Evolutionary conservation across 176 grass and related monocot species (phyloP).

Genomic region (Oryza punctata): DNA sequence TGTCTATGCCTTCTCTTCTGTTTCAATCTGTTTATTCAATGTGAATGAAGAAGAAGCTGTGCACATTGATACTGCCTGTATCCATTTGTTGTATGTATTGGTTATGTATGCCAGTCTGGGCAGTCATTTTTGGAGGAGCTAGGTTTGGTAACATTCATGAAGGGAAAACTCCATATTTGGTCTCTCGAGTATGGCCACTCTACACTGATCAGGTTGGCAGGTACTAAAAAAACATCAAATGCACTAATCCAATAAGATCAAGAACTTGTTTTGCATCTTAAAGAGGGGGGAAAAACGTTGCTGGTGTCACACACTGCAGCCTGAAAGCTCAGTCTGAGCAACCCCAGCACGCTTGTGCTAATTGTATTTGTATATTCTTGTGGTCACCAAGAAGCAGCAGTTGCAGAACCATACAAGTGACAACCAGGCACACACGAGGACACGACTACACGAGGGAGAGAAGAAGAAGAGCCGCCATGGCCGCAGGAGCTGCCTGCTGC

Average conservation of each 20-base stretch:
- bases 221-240: too few species aligned
- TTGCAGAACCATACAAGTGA: not conserved
- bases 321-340: slow-evolving; percentile 12
- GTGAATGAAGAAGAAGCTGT: not conserved
- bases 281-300: not conserved
- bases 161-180: too few species aligned
- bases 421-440: not conserved
- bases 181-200: too few species aligned
- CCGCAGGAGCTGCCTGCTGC: slow-evolving; percentile 39
- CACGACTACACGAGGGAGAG: not conserved
- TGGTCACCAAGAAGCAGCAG: slow-evolving; percentile 18
- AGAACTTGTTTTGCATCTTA: too few species aligned
- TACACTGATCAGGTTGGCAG: too few species aligned
- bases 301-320: not conserved
- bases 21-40: not conserved
- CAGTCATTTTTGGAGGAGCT: not conserved
- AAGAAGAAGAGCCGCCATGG: slow-evolving; percentile 26
- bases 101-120: not conserved
- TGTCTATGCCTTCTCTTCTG: not conserved
- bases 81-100: not conserved
- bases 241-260: too few species aligned
- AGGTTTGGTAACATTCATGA: not conserved
- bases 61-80: not conserved
- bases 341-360: not conserved
- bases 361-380: not conserved